Conservation (phyloP, 495 filamentous ascomycete species). For the Daldinia decipiens region DNA sequence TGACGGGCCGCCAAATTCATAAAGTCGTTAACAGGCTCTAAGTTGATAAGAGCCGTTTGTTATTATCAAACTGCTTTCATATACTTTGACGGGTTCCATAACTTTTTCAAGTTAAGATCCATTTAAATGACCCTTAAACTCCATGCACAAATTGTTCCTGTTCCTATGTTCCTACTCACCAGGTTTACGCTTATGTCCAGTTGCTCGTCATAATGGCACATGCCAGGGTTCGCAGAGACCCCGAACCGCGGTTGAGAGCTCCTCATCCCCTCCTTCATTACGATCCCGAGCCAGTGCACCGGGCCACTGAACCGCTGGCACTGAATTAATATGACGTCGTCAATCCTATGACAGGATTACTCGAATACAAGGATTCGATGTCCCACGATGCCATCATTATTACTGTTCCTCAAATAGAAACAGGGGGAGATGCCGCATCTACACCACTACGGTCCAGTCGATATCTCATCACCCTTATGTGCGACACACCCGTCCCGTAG, state of each 20-base stretch:
- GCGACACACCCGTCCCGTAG: neutral
- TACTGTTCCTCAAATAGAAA: neutral
- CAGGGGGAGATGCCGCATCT: neutral
- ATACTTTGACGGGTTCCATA: too few relatives aligned
- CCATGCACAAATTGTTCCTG: neutral
- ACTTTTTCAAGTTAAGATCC: too few relatives aligned
- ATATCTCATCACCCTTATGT: constrained; percentile 12
- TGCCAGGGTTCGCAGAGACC: constrained; percentile 11
- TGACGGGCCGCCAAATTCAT: neutral
- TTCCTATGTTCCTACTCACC: neutral
- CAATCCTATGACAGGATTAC: constrained; percentile 24
- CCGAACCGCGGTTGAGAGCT: constrained; percentile 12
- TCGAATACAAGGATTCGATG: constrained; percentile 22
- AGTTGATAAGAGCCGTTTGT: neutral
- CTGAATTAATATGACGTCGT: constrained; percentile 37
- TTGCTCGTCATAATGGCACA: neutral
- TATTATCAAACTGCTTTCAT: neutral
- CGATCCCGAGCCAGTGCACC: constrained; percentile 27
- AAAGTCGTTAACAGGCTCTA: constrained; percentile 1
- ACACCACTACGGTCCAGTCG: constrained; percentile 8
- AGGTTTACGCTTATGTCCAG: neutral
- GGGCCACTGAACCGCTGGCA: constrained; percentile 5
- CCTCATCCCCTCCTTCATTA: neutral
- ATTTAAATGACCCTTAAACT: neutral
- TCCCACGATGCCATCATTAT: constrained; percentile 19